Evolutionary conservation across 2,329 filamentous ascomycete genomes (phyloP).

Genomic region (Davidsoniella eucalypti): DNA sequence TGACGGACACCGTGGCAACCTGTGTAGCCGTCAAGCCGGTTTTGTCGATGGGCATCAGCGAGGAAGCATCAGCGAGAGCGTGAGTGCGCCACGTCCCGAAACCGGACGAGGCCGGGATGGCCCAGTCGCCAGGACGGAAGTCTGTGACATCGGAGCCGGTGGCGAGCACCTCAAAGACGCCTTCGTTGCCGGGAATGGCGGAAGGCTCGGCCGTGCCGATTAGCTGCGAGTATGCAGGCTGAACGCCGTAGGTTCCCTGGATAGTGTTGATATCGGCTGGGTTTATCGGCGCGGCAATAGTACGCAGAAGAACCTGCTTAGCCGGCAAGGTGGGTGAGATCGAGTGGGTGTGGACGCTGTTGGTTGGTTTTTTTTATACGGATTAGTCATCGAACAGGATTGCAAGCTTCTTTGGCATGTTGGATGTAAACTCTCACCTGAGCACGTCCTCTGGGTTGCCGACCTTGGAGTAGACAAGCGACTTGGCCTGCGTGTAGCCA

Average conservation of each 20-base stretch:
- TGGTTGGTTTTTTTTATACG: neutral
- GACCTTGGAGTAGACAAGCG: constrained; percentile 58
- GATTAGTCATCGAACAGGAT: neutral
- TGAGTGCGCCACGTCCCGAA: constrained; percentile 96
- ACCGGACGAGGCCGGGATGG: constrained; percentile 66
- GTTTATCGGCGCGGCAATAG: constrained; percentile 85
- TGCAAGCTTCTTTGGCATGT: neutral
- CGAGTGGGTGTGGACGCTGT: constrained; percentile 54
- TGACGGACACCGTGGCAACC: constrained; percentile 76
- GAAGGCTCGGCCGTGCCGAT: constrained; percentile 64
- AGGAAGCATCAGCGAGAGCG: constrained; percentile 41
- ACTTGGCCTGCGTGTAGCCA: constrained; percentile 72
- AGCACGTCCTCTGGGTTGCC: constrained; percentile 61
- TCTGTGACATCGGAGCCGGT: constrained; percentile 38
- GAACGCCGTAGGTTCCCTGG: constrained; percentile 85
- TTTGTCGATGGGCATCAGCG: constrained; percentile 54
- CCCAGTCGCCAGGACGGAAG: constrained; percentile 73
- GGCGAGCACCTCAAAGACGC: constrained; percentile 74
- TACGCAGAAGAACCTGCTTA: constrained; percentile 55
- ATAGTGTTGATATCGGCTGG: constrained; percentile 97
- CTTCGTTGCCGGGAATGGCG: constrained; percentile 78
- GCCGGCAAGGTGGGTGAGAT: constrained; percentile 58
- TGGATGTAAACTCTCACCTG: constrained; percentile 26
- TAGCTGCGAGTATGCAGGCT: constrained; percentile 57
- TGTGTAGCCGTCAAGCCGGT: constrained; percentile 58